These are phyloP conservation scores for Phycomyces nitens DNA, from an alignment of 192 early-diverging fungal genomes.

Conservation along the genomic window DNA sequence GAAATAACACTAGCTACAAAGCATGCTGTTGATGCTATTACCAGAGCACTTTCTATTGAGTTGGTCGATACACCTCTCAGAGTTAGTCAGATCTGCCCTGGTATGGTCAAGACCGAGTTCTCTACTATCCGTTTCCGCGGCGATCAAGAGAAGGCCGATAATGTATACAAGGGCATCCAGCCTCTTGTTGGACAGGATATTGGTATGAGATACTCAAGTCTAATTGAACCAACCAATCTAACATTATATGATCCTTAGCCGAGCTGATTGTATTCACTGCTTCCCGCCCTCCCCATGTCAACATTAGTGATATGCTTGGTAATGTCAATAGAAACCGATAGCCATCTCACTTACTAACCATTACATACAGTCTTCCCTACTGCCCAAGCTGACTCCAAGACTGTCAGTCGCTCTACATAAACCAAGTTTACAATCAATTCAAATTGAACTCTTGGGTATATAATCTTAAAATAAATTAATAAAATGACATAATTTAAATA, in stretches of 20 bases:
- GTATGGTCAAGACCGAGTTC: slow-evolving; percentile 89
- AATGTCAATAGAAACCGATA: slow-evolving; percentile 2
- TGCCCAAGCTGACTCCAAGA: slow-evolving; percentile 41
- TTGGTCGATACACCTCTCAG: slow-evolving; percentile 65
- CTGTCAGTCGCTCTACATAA: slow-evolving; percentile 5
- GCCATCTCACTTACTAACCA: neutral
- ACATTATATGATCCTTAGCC: slow-evolving; percentile 33
- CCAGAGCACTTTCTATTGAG: slow-evolving; percentile 69
- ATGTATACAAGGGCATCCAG: slow-evolving; percentile 76
- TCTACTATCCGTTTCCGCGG: slow-evolving; percentile 72
- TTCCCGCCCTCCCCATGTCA: slow-evolving; percentile 66
- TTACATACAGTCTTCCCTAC: slow-evolving; percentile 44
- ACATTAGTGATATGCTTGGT: slow-evolving; percentile 62
- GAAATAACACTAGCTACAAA: slow-evolving; percentile 39
- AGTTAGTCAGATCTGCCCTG: slow-evolving; percentile 79
- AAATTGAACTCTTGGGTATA: too few relatives aligned
- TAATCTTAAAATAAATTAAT: too few relatives aligned
- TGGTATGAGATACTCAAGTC: slow-evolving; percentile 29
- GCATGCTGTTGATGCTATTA: slow-evolving; percentile 78
- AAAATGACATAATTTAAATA: too few relatives aligned
- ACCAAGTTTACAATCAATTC: too few relatives aligned
- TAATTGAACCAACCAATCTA: neutral
- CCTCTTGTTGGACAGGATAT: slow-evolving; percentile 70
- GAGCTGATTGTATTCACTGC: slow-evolving; percentile 81
- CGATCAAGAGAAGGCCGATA: slow-evolving; percentile 58